phyloP scores from a whole-genome alignment of 768 basidiomycete genomes.

The Russula ochroleuca region DNA sequence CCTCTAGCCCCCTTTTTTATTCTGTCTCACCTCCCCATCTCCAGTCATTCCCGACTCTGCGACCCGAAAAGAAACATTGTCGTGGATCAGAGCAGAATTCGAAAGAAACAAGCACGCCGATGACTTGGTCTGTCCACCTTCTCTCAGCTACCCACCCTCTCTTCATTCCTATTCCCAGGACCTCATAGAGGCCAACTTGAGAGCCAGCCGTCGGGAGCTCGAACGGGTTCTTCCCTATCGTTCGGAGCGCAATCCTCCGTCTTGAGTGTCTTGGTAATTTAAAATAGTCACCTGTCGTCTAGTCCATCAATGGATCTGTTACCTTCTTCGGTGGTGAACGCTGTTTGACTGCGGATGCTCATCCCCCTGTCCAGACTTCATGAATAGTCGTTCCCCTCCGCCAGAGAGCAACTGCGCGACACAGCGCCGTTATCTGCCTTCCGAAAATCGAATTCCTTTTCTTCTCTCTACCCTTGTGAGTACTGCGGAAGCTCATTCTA shows the following conservation, averaged over 20 bases:
- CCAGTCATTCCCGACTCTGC: slow-evolving; percentile 59
- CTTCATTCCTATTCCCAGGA: slow-evolving; percentile 37
- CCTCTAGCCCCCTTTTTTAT: slow-evolving; percentile 17
- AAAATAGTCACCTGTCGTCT: slow-evolving; percentile 1
- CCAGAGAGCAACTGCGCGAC: not conserved
- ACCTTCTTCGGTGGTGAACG: not conserved
- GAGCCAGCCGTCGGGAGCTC: slow-evolving; percentile 54
- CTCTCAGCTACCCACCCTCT: not conserved
- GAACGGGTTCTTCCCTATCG: slow-evolving; percentile 49
- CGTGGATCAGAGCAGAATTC: slow-evolving; percentile 71
- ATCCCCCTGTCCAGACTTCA: not conserved
- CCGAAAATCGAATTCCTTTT: not conserved
- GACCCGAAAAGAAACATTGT: slow-evolving; percentile 60
- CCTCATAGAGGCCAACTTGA: slow-evolving; percentile 58
- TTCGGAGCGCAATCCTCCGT: slow-evolving; percentile 9
- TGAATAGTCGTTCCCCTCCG: not conserved
- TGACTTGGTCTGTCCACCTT: slow-evolving; percentile 48
- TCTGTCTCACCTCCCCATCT: slow-evolving; percentile 14
- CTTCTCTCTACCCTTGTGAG: not conserved
- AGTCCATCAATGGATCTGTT: not conserved
- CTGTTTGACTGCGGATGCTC: slow-evolving; percentile 4
- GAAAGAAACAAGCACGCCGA: slow-evolving; percentile 55
- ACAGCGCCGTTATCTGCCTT: not conserved
- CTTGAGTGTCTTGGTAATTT: slow-evolving; percentile 10
- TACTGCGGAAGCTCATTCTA: not conserved